Base-by-base conservation (phyloP, 2,329 filamentous ascomycete genomes). In the Microdochium paspali region DNA sequence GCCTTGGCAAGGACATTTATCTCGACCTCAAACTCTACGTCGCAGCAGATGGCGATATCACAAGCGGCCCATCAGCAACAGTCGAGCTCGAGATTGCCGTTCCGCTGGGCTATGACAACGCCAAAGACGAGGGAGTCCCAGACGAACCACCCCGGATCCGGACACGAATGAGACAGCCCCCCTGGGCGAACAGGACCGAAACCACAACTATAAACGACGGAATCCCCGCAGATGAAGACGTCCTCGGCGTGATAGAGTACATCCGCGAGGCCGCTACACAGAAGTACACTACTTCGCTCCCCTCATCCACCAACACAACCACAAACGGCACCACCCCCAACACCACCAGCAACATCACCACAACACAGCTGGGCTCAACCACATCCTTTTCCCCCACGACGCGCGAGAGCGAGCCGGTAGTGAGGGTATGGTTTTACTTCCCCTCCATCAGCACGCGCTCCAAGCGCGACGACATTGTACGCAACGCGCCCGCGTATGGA, bases 401-500 rank as follows among this genome's bases (percentile, higher is more conserved):
- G 24, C n/a, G 1, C 44, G 35, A 10, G n/a, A 3, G 3, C 5
- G 55, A 49, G 0, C 57, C 67, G 0, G 54, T 75, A 1, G 68
- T 77, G 3, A 65, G 79, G 9, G 77, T 76, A 1, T 82, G 78
- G 78, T 82, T 82, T 56, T 82, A 82, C 59, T 80, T 82, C 51
- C 78, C 78, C 0, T 80, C 77, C 1, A 73, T 82, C 47, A 77
- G 72, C 35, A 82, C 78, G 0, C 72, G 79, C 3, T 69, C 70
- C 43, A 82, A 82, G 54, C 68, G 79, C 44, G 70, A 76, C 52
- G 77, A 82, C 52, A 61, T 82, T 39, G 71, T 82, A 42, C 70
- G 67, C 47, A 62, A 77, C 48, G 77, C 76, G 0, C 72, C 77
- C 0, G 53, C 56, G 0, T 79, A 79, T 56, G 61, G 56, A 2